Conservation (phyloP, 768 basidiomycete species). For the Arthromyces matolae region DNA sequence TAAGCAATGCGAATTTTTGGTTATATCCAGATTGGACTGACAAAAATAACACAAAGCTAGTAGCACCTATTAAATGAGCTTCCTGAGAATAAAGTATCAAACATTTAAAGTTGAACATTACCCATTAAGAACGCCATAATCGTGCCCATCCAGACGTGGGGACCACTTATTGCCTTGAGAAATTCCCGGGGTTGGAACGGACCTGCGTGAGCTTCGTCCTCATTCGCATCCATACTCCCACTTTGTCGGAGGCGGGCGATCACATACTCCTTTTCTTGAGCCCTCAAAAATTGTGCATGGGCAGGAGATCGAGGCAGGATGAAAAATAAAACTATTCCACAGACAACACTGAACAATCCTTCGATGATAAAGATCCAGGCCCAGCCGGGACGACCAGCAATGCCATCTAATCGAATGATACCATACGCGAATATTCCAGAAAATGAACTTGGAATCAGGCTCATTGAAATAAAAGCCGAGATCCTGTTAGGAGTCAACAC, state of each 20-base stretch:
- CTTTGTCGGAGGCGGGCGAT: conserved; percentile 36
- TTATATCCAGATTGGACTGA: background rate
- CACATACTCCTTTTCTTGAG: conserved; percentile 47
- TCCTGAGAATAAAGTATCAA: background rate
- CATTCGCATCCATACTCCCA: conserved; percentile 32
- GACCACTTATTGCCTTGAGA: conserved; percentile 39
- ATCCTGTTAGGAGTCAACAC: conserved; percentile 30
- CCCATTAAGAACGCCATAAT: conserved; percentile 52
- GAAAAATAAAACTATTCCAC: conserved; percentile 49
- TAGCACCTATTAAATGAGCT: conserved; percentile 29
- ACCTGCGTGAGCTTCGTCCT: conserved; percentile 38
- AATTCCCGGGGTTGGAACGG: conserved; percentile 58
- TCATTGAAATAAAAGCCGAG: conserved; percentile 45
- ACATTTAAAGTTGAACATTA: conserved; percentile 10
- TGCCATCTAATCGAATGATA: conserved; percentile 60
- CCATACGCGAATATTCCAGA: conserved; percentile 66
- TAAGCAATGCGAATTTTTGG: background rate
- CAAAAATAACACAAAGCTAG: conserved; percentile 44
- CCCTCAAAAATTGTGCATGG: conserved; percentile 48
- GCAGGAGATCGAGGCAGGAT: conserved; percentile 43
- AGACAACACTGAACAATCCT: conserved; percentile 58
- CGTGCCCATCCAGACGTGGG: conserved; percentile 52
- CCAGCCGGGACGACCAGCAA: conserved; percentile 55
- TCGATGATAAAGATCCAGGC: conserved; percentile 67
- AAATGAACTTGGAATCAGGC: conserved; percentile 60